phyloP scores from a whole-genome alignment of 495 filamentous ascomycete species.

The Hypoxylon fragiforme region DNA sequence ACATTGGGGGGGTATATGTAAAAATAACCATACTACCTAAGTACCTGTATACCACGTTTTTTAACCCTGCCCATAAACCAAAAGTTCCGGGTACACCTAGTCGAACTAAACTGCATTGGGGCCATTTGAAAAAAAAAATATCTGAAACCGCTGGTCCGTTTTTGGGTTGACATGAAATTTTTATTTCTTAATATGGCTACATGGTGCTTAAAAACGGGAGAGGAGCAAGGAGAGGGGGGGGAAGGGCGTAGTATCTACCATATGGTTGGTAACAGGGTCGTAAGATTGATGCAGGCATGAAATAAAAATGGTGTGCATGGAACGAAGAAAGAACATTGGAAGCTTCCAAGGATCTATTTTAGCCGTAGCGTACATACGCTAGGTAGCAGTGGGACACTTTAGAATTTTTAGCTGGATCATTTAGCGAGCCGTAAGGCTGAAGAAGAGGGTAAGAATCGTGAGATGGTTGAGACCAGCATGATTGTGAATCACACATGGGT shows the following conservation, averaged over 20 bases:
- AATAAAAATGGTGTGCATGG: not conserved
- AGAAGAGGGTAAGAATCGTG: too few relatives aligned
- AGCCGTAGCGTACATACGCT: too few relatives aligned
- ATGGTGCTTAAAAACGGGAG: slow-evolving; percentile 6
- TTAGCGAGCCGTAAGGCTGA: too few relatives aligned
- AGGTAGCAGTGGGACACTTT: too few relatives aligned
- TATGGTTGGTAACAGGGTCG: not conserved
- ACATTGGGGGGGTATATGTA: slow-evolving; percentile 12
- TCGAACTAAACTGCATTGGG: not conserved
- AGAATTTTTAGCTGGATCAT: too few relatives aligned
- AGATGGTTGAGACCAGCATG: too few relatives aligned
- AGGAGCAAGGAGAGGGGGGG: too few relatives aligned
- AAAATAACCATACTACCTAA: not conserved
- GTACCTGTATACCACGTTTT: not conserved
- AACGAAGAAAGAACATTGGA: not conserved
- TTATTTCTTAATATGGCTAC: slow-evolving; percentile 14
- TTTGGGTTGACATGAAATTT: slow-evolving; percentile 3
- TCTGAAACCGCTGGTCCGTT: not conserved
- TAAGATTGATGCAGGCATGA: not conserved
- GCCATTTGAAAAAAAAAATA: not conserved
- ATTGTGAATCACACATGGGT: too few relatives aligned
- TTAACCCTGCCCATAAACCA: not conserved
- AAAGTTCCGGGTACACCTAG: not conserved
- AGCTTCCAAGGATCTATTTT: not conserved
- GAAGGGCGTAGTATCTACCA: slow-evolving; percentile 3